Base-by-base conservation (phyloP, 1,139 yeast species). In the Arxiozyma bovina region DNA sequence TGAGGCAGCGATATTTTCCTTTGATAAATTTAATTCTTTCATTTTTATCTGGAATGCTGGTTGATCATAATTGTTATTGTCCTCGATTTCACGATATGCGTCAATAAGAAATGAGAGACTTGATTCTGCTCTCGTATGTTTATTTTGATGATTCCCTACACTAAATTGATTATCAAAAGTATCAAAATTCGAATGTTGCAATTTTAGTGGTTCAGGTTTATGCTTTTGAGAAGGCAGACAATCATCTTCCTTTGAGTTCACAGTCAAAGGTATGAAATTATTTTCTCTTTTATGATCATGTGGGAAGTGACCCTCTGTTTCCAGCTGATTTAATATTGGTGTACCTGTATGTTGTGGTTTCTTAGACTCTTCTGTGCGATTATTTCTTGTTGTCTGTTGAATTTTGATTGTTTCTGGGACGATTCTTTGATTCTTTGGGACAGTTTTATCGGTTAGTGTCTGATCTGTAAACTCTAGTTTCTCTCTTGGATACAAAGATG, bases 121-220 rank as follows among this genome's bases (percentile, higher is more conserved):
- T 3, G 51, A 49, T 8, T 42, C 51, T 12, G 43, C 25, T 47
- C 45, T 45, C 1, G 41, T 38, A 21, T 45, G 40, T 11, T 3
- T 44, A 21, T 12, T 34, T 12, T 34, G n/a, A 15, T 34, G 8
- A 34, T 34, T 34, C n/a, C 8, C n/a, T 15, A 4, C 40, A 34
- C n/a, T 34, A 12, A 15, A 34, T 34, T 22, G 41, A 20, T 30
- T 21, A 22, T 38, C 40, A 25, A 53, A 50, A 41, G 46, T 47
- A 21, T 53, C 53, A 42, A 50, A 57, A 46, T 55, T 57, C 4
- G 60, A 57, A 23, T 53, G 50, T 25, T 45, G 22, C 15, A 50
- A 43, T 25, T 45, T 42, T 4, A 50, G 11, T 23, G 44, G 23
- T 18, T 38, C 42, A 38, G 49, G 42, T 41, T 45, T 50, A 40